These are phyloP conservation scores for Globisporangium mamillatum DNA, from an alignment of 352 stramenopile genomes.

Conservation along the genomic window DNA sequence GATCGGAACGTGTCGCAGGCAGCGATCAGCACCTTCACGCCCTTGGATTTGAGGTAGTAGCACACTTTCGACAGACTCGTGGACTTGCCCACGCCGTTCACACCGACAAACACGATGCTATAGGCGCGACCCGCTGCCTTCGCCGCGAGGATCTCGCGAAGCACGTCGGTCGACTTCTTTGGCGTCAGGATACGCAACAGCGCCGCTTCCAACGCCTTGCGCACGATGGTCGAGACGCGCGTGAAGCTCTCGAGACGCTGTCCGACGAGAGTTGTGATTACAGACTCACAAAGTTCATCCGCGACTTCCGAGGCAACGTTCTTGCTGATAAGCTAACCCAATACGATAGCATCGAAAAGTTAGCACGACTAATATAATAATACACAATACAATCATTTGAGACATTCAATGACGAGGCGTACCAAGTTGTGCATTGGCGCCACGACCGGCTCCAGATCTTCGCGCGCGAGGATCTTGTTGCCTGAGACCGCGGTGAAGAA, in stretches of 20 bases:
- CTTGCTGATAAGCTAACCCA: conserved; percentile 90
- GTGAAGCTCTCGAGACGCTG: conserved; percentile 96
- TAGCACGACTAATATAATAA: not conserved
- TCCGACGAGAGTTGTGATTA: conserved; percentile 92
- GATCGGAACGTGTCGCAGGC: conserved; percentile 99
- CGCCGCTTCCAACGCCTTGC: conserved; percentile 92
- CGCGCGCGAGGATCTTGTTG: conserved; percentile 92
- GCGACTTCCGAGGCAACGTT: conserved; percentile 97
- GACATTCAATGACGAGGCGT: conserved; percentile 2
- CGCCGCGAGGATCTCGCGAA: conserved; percentile 91
- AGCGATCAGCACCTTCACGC: conserved; percentile 94
- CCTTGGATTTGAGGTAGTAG: conserved; percentile 98
- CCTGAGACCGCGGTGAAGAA: conserved; percentile 84
- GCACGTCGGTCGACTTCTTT: conserved; percentile 94
- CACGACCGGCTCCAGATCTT: conserved; percentile 92
- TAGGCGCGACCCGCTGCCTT: conserved; percentile 90
- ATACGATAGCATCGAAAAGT: not conserved
- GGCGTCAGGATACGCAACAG: conserved; percentile 95
- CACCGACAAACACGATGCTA: conserved; percentile 98
- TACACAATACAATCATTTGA: not conserved
- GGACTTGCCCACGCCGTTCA: conserved; percentile 99
- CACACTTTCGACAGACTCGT: conserved; percentile 98
- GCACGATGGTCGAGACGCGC: conserved; percentile 88
- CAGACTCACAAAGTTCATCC: conserved; percentile 93
- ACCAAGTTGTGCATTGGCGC: conserved; percentile 92